These are phyloP conservation scores for Exophiala sideris DNA, from an alignment of 2,329 filamentous ascomycete genomes.

Conservation along the genomic window DNA sequence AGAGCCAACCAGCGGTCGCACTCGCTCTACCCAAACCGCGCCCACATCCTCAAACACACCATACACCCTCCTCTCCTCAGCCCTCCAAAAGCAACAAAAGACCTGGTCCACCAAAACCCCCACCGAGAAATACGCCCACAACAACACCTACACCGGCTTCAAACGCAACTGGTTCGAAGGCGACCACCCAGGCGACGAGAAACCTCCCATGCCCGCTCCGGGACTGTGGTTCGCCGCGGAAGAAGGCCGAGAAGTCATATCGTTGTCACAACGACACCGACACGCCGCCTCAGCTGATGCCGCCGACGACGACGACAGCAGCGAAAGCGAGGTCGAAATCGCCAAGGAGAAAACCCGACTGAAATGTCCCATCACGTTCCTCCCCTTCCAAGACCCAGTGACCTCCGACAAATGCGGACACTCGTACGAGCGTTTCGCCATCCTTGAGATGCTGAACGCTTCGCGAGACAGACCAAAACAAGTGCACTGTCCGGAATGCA, in stretches of 20 bases:
- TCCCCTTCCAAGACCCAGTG: conserved; percentile 44
- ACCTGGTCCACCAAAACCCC: conserved; percentile 27
- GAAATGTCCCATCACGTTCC: conserved; percentile 49
- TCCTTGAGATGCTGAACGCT: conserved; percentile 42
- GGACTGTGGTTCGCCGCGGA: conserved; percentile 61
- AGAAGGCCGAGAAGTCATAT: conserved; percentile 33
- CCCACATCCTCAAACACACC: conserved; percentile 7
- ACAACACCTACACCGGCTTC: conserved; percentile 62
- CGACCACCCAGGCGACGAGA: conserved; percentile 51
- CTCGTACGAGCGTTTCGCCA: conserved; percentile 48
- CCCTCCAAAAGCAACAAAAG: conserved; percentile 29
- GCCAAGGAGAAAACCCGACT: conserved; percentile 44
- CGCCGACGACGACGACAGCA: conserved; percentile 18
- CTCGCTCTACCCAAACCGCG: conserved; percentile 29
- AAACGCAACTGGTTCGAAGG: conserved; percentile 61
- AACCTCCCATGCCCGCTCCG: conserved; percentile 52
- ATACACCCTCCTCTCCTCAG: conserved; percentile 23
- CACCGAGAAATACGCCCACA: conserved; percentile 50
- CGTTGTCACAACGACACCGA: conserved; percentile 36
- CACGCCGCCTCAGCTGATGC: conserved; percentile 26
- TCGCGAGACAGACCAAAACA: conserved; percentile 25
- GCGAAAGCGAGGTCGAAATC: conserved; percentile 45
- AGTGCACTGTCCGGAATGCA: conserved; percentile 41
- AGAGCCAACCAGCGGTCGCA: not conserved
- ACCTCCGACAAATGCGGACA: conserved; percentile 50